Base-by-base conservation (phyloP, 768 basidiomycete genomes). In the Candolleomyces aberdarensis region DNA sequence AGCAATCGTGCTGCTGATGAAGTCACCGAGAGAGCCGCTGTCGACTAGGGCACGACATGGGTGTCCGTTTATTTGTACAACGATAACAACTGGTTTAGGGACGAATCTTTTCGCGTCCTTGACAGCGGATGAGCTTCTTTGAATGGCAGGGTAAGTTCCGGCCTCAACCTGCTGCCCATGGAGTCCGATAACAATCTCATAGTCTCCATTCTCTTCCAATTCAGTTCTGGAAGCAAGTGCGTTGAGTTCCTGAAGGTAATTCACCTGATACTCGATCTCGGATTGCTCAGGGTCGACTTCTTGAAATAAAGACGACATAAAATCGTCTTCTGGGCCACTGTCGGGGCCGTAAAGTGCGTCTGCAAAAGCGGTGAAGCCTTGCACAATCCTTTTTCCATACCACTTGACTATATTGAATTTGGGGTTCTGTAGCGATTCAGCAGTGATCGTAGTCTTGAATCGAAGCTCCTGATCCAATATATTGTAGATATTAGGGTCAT, bases 21-120 rank as follows among this genome's bases (percentile, higher is more conserved):
- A 80, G 61, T 81, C 79, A 0, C 76, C 76, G 0, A 76, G 58
- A 0, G 75, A 79, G 0, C 78, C 78, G 0, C 71, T 69, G 58
- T 80, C 78, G 0, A 80, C 22, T 5, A 82, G 60, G 0, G 79
- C 76, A 2, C 70, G 59, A 0, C 63, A 72, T 0, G 71, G 70
- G 2, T 75, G 58, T 0, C 72, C 76, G 62, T 80, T 75, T 1
- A 80, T 60, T 0, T 64, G 43, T 0, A 74, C 68, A 0, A 67
- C 67, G 0, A 80, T 65, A 0, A 77, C 68, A 0, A 79, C 49
- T 0, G 76, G 76, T 54, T 74, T 72, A 0, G 76, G 75, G 0
- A 75, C 58, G 2, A 55, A 9, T 0, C 66, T 49, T 1, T 47
- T 52, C 2, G 58, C 53, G 17, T 14, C 48, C 2, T 66, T 68